Conservation (phyloP, 192 early-diverging fungal genomes). For the Kappamyces sp. region DNA sequence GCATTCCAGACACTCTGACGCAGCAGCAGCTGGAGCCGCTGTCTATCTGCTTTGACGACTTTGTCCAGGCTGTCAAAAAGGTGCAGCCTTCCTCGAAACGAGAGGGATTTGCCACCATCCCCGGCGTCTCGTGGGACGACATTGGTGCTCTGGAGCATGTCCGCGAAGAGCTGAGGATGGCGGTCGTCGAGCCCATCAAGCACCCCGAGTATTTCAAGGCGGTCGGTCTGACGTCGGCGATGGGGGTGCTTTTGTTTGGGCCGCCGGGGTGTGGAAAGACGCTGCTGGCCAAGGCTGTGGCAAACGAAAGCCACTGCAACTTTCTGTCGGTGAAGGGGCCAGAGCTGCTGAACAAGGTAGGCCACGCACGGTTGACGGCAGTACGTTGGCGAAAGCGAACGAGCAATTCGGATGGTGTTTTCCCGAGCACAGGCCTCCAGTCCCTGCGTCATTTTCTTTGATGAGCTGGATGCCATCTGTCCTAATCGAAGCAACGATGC, state of each 20-base stretch:
- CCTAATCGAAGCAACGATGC: constrained; percentile 77
- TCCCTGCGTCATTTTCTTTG: constrained; percentile 98
- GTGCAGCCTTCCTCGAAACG: constrained; percentile 96
- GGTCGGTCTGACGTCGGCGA: constrained; percentile 85
- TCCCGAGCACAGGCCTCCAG: constrained; percentile 82
- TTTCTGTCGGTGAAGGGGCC: constrained; percentile 99
- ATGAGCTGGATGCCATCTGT: constrained; percentile 95
- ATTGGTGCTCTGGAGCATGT: constrained; percentile 84
- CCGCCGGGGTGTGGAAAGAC: constrained; percentile 99
- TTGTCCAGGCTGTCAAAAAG: constrained; percentile 73
- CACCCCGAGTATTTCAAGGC: constrained; percentile 78
- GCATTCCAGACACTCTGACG: constrained; percentile 68
- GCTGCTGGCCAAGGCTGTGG: constrained; percentile 93
- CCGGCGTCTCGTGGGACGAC: constrained; percentile 92
- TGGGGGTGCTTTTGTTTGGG: constrained; percentile 93
- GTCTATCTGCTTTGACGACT: constrained; percentile 78
- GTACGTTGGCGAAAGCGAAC: constrained; percentile 98
- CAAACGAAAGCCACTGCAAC: constrained; percentile 94
- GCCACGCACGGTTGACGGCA: constrained; percentile 14
- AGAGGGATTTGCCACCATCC: constrained; percentile 97
- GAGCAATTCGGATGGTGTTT: constrained; percentile 93
- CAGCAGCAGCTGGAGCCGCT: constrained; percentile 75
- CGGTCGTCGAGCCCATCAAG: constrained; percentile 92
- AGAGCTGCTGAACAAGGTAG: constrained; percentile 90
- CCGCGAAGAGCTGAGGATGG: constrained; percentile 90